A percentile compares a stretch with the other conserved stretches of the same genome.
Conservation (phyloP, 208 protist species). For the Trypanosoma cruzi region DNA sequence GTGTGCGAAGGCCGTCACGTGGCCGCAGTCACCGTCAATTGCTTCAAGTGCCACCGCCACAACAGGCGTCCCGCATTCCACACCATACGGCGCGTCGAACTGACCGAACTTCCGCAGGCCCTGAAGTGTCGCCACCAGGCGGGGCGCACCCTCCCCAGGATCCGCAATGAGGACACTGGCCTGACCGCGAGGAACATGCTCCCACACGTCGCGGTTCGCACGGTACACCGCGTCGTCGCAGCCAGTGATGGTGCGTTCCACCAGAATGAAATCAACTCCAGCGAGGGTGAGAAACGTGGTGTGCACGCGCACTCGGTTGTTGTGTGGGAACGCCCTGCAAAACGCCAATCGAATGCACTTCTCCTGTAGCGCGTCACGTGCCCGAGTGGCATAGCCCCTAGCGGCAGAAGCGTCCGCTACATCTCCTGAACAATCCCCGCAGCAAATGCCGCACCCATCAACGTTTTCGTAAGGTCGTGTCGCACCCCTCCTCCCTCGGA, state of each 20-base stretch:
- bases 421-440: neutral
- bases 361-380: neutral
- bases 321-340: conserved; percentile 50
- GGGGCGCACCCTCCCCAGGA: conserved; percentile 8
- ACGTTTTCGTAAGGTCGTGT: neutral
- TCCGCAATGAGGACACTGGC: conserved; percentile 52
- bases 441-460: neutral
- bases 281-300: conserved; percentile 44
- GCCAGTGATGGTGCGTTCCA: conserved; percentile 60
- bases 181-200: conserved; percentile 76
- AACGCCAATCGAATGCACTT: conserved; percentile 52
- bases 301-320: conserved; percentile 62
- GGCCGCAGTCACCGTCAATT: conserved; percentile 72
- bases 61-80: neutral
- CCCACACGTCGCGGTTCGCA: conserved; percentile 76
- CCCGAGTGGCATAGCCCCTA: neutral
- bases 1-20: conserved; percentile 54
- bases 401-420: neutral
- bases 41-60: conserved; percentile 53
- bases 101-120: conserved; percentile 77
- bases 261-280: conserved; percentile 49
- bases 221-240: conserved; percentile 69
- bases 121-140: conserved; percentile 34
- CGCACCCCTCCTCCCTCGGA: neutral
- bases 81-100: conserved; percentile 47